These are phyloP conservation scores for Cicer arietinum DNA, from an alignment of 306 rosid genomes.

Conservation along the genomic window DNA sequence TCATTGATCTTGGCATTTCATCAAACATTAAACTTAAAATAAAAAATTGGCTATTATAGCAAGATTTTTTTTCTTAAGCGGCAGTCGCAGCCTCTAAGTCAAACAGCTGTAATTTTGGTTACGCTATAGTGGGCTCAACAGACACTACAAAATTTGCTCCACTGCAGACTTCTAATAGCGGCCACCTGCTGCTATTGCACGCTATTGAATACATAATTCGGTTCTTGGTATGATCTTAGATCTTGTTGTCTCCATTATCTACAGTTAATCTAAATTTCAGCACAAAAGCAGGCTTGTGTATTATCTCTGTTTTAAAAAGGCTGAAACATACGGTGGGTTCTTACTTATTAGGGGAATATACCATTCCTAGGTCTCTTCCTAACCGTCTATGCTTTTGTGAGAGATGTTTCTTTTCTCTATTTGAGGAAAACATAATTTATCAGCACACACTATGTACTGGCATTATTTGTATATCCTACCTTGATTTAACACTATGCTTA, in stretches of 20 bases:
- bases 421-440: slow-evolving; percentile 32
- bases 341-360: background rate
- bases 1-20: slow-evolving; percentile 34
- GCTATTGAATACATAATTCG: background rate
- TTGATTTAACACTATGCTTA: slow-evolving; percentile 22
- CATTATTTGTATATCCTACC: slow-evolving; percentile 27
- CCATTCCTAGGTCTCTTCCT: background rate
- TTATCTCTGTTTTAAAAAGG: slow-evolving; percentile 15
- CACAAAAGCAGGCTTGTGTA: background rate
- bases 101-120: background rate
- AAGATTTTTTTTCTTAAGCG: background rate
- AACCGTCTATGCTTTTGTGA: background rate
- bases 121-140: background rate
- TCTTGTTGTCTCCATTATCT: slow-evolving; percentile 21
- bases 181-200: background rate
- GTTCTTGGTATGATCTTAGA: slow-evolving; percentile 17
- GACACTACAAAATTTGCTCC: background rate
- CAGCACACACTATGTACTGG: background rate
- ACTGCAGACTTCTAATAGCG: background rate
- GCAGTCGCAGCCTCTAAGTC: background rate
- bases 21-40: slow-evolving; percentile 9
- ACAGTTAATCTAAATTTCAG: slow-evolving; percentile 8
- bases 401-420: background rate
- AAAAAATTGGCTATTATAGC: background rate
- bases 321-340: background rate